A percentile compares a stretch with the other conserved stretches of the same genome.
phyloP scores from a whole-genome alignment of 768 basidiomycete species.

The Antrodiella citrinella region DNA sequence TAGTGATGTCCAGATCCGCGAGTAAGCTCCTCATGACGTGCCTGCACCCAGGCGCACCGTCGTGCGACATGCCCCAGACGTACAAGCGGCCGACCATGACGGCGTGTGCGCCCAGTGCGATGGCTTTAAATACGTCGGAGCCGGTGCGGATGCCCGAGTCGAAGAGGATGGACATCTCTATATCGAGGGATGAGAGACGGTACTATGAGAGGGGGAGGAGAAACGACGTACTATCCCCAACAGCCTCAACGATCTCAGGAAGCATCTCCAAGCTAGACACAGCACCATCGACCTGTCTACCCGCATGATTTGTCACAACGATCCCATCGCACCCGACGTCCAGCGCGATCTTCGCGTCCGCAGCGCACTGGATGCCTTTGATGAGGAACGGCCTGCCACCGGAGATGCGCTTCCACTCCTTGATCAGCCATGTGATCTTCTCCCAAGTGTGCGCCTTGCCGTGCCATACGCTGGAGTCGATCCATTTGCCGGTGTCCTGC shows the following conservation, averaged over 20 bases:
- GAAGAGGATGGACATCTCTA: conserved; percentile 43
- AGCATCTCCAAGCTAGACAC: conserved; percentile 42
- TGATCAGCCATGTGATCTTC: conserved; percentile 41
- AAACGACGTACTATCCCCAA: conserved; percentile 35
- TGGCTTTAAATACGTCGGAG: conserved; percentile 47
- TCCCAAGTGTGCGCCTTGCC: conserved; percentile 47
- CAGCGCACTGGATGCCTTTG: conserved; percentile 44
- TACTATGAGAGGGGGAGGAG: background rate
- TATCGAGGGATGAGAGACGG: background rate
- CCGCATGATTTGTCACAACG: conserved; percentile 50
- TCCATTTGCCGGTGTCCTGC: conserved; percentile 39
- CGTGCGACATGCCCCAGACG: conserved; percentile 46
- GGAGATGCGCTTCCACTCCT: conserved; percentile 41
- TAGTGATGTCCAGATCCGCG: conserved; percentile 37
- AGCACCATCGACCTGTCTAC: conserved; percentile 50
- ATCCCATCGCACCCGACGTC: conserved; percentile 43
- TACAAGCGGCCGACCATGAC: conserved; percentile 42
- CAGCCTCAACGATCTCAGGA: conserved; percentile 42
- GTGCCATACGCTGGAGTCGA: conserved; percentile 39
- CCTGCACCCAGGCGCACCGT: conserved; percentile 41
- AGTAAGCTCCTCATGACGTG: conserved; percentile 47
- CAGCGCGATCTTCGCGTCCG: conserved; percentile 39
- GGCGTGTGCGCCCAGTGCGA: conserved; percentile 46
- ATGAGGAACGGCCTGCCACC: conserved; percentile 42
- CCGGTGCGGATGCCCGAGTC: conserved; percentile 48